Conservation (phyloP, 768 basidiomycete species). For the Tulasnella sp. region DNA sequence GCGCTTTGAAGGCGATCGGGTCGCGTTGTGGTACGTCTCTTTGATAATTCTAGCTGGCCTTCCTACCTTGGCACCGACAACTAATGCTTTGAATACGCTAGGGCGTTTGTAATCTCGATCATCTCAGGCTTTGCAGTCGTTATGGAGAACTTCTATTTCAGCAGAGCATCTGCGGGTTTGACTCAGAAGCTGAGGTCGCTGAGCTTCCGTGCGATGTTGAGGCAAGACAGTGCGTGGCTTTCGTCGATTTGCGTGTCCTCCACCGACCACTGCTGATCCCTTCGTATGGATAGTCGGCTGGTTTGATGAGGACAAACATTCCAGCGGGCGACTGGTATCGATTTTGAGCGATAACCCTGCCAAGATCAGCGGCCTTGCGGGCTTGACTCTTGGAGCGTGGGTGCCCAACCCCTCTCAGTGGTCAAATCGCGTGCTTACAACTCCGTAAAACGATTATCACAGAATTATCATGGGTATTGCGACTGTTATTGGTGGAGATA, state of each 20-base stretch:
- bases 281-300: constrained; percentile 76
- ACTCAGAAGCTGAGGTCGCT: too few species aligned
- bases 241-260: constrained; percentile 13
- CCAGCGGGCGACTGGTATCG: constrained; percentile 78
- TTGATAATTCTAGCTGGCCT: not conserved
- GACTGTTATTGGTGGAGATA: constrained; percentile 68
- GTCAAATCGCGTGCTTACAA: too few species aligned
- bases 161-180: too few species aligned
- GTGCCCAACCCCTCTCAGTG: too few species aligned
- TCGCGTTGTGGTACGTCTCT: constrained; percentile 49
- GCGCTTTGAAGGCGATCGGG: constrained; percentile 65
- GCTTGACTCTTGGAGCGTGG: constrained; percentile 81
- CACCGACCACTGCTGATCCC: not conserved
- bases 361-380: constrained; percentile 86
- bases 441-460: too few species aligned
- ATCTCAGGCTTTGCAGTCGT: too few species aligned
- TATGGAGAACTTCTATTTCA: too few species aligned
- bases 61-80: too few species aligned
- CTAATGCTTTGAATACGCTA: too few species aligned
- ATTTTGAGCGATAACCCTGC: constrained; percentile 83
- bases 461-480: constrained; percentile 80
- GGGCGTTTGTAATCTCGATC: constrained; percentile 85
- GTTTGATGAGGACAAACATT: constrained; percentile 85
- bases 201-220: constrained; percentile 79
- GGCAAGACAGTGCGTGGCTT: constrained; percentile 76